Percentiles rank a stretch among this genome's conserved stretches.
phyloP scores from a whole-genome alignment of 495 filamentous ascomycete species.

The Filosporella fistucella region DNA sequence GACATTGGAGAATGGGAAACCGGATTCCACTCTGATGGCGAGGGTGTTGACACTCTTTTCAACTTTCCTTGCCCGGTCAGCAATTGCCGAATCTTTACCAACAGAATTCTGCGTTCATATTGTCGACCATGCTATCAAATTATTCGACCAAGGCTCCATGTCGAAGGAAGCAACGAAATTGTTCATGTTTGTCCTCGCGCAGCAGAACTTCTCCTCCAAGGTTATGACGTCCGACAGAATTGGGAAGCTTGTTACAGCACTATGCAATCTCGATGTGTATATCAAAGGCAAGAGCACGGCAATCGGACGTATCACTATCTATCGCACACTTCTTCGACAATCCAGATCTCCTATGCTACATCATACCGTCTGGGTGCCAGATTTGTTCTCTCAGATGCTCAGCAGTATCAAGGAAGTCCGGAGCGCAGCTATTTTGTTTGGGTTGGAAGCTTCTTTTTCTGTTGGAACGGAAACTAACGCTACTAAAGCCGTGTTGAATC shows the following conservation, averaged over 20 bases:
- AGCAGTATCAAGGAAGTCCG: conserved; percentile 73
- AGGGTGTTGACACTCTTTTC: conserved; percentile 72
- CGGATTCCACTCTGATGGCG: conserved; percentile 61
- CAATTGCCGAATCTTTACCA: conserved; percentile 57
- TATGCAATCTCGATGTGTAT: conserved; percentile 68
- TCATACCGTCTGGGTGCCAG: conserved; percentile 69
- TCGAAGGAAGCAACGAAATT: conserved; percentile 75
- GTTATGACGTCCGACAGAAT: conserved; percentile 67
- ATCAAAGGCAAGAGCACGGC: conserved; percentile 74
- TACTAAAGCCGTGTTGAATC: conserved; percentile 56
- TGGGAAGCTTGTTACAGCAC: conserved; percentile 57
- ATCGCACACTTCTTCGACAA: conserved; percentile 68
- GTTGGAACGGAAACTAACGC: conserved; percentile 62
- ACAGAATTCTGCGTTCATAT: conserved; percentile 76
- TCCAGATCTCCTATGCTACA: conserved; percentile 59
- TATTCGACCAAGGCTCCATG: conserved; percentile 54
- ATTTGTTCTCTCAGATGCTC: conserved; percentile 77
- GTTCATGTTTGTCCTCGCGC: conserved; percentile 70
- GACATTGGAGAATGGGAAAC: conserved; percentile 41
- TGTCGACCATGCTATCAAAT: conserved; percentile 69
- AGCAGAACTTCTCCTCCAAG: conserved; percentile 70
- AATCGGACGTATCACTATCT: conserved; percentile 68
- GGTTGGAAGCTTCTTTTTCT: conserved; percentile 57
- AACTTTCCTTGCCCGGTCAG: conserved; percentile 64
- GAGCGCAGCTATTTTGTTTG: conserved; percentile 65